These are phyloP conservation scores for Penicillium ochrochloron DNA, from an alignment of 495 filamentous ascomycete genomes.

Conservation along the genomic window DNA sequence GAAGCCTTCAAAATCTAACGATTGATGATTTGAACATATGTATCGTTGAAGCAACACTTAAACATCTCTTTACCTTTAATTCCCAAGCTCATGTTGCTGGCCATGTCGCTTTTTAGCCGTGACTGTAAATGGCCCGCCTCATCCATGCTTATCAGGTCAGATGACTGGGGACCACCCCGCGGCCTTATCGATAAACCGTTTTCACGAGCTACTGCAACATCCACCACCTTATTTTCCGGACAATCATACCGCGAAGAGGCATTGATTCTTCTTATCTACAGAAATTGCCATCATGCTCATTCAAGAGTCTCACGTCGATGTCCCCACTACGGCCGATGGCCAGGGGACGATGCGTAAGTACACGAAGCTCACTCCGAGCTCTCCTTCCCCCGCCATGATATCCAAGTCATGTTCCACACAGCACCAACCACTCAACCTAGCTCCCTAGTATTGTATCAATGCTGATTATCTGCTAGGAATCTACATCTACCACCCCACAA, in stretches of 20 bases:
- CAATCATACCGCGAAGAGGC: neutral
- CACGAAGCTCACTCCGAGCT: neutral
- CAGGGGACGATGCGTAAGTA: constrained; percentile 63
- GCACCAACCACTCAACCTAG: neutral
- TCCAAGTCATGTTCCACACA: neutral
- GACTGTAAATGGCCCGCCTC: neutral
- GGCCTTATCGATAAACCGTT: constrained; percentile 27
- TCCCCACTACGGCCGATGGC: constrained; percentile 66
- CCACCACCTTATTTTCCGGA: neutral
- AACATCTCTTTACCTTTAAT: neutral
- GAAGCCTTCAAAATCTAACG: neutral
- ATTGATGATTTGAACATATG: neutral
- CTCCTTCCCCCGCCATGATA: neutral
- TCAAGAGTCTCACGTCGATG: constrained; percentile 67
- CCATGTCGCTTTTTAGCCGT: neutral
- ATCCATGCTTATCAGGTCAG: constrained; percentile 17
- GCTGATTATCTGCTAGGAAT: constrained; percentile 60
- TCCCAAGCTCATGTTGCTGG: neutral
- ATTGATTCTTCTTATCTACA: neutral
- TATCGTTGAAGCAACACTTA: neutral
- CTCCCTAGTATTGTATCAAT: neutral
- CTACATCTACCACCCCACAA: constrained; percentile 84
- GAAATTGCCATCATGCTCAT: constrained; percentile 63
- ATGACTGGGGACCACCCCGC: constrained; percentile 25
- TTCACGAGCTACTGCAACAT: neutral